Conservation (phyloP, 768 basidiomycete genomes). For the Lenzites betulinus region DNA sequence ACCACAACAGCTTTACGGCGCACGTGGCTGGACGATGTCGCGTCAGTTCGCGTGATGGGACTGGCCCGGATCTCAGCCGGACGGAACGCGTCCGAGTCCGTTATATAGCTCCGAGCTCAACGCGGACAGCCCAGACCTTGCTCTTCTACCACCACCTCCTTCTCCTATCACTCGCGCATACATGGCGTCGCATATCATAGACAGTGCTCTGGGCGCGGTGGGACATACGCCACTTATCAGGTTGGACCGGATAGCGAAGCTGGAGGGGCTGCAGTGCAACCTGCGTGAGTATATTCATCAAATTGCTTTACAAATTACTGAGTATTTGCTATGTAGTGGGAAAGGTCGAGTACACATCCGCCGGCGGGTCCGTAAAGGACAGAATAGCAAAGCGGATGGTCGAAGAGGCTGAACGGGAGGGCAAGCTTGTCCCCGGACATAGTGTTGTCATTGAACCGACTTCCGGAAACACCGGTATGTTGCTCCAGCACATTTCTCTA, state of each 20-base stretch:
- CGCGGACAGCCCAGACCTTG: conserved; percentile 1
- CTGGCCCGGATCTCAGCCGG: not conserved
- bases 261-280: conserved; percentile 84
- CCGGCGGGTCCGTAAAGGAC: conserved; percentile 95
- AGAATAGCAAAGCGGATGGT: conserved; percentile 97
- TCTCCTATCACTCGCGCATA: not conserved
- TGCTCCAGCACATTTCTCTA: not conserved
- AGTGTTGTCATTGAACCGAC: conserved; percentile 96
- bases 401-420: conserved; percentile 88
- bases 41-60: not conserved
- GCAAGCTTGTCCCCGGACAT: conserved; percentile 81
- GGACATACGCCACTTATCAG: conserved; percentile 91
- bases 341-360: conserved; percentile 88
- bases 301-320: not conserved
- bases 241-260: conserved; percentile 73
- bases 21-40: not conserved
- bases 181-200: conserved; percentile 52
- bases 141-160: conserved; percentile 3
- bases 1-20: not conserved
- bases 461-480: conserved; percentile 89
- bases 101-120: conserved; percentile 1
- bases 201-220: conserved; percentile 81
- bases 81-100: not conserved
- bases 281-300: conserved; percentile 57
- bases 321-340: conserved; percentile 54